phyloP scores from a whole-genome alignment of 805 yeast species.

The Hanseniaspora guilliermondii region DNA sequence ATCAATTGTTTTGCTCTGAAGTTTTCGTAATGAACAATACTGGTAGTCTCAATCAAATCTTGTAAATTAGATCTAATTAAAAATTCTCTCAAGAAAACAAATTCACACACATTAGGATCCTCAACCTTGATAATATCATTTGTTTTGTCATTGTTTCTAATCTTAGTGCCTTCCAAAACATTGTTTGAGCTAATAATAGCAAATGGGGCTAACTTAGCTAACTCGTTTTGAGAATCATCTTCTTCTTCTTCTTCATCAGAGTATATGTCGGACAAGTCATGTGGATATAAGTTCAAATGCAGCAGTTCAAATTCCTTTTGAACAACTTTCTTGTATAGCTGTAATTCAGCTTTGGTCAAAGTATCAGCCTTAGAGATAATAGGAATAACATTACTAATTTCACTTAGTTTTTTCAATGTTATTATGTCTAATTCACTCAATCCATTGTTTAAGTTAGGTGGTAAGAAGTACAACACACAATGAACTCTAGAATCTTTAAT shows the following conservation, averaged over 20 bases:
- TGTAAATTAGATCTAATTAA: conserved; percentile 90
- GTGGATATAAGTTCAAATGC: conserved; percentile 73
- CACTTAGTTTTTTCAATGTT: conserved; percentile 71
- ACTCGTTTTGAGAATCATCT: conserved; percentile 63
- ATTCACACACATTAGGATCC: conserved; percentile 91
- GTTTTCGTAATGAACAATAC: conserved; percentile 76
- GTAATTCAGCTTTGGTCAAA: conserved; percentile 73
- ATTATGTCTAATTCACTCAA: conserved; percentile 70
- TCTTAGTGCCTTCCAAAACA: conserved; percentile 40
- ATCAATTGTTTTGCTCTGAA: conserved; percentile 89
- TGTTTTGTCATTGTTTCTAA: conserved; percentile 80
- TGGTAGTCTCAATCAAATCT: conserved; percentile 87
- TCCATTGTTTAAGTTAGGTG: conserved; percentile 74
- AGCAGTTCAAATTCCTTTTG: conserved; percentile 67
- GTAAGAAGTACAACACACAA: conserved; percentile 79
- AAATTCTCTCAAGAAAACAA: conserved; percentile 85
- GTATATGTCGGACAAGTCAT: conserved; percentile 33
- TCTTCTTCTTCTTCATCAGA: conserved; percentile 50
- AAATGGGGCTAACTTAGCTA: conserved; percentile 72
- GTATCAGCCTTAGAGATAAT: conserved; percentile 90
- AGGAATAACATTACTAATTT: conserved; percentile 88
- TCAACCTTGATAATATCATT: conserved; percentile 77
- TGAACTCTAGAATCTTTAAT: conserved; percentile 86
- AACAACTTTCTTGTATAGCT: conserved; percentile 58
- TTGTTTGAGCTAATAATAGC: conserved; percentile 72